Evolutionary conservation across 1,139 yeast genomes (phyloP), one percentile per base, ranked within the genome.

Genomic region (Hyphopichia pseudoburtonii): DNA sequence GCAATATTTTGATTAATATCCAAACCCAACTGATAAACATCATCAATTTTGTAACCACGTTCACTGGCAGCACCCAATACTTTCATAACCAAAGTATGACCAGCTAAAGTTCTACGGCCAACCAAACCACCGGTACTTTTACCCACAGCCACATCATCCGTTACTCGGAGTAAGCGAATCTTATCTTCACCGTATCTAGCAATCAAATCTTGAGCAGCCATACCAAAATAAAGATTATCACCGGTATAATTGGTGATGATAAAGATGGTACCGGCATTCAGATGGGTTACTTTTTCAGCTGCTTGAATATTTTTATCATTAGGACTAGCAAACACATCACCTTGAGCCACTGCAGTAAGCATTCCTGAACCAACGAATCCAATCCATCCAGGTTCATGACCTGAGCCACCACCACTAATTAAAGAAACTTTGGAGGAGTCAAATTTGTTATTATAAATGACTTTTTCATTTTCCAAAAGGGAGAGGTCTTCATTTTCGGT

Each of bases 31-130:
- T 55, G 51, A 33, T 58, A 62, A 30, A 70, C 60, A 1, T 56
- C 54, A 21, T 66, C 60, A 29, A 65, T 59, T 12, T 61, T 56
- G 17, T 60, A 60, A 3, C 67, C 64, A 7, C 52, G 52, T 28
- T 64, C 62, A 1, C 74, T 56, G n/a, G 73, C 73, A 3, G 72
- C 73, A 3, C 79, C 79, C n/a, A 69, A 50, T 17, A 73, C 46
- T 45, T 74, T 74, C 44, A 63, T 63, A 36, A 73, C 62, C 18
- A 72, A 42, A 2, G 70, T 68, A 22, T 66, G 65, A 5, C 78
- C 80, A 9, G 77, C 73, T 36, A 74, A 54, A 3, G 78, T 75
- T 43, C 80, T 57, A 39, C 80, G 63, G 4, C 80, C 80, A 17
- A 74, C 78, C 39, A 72, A 51, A 10, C 63, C 64, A 33, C 71